phyloP scores from a whole-genome alignment of 345 rosid species.

The Lepidium didymum region DNA sequence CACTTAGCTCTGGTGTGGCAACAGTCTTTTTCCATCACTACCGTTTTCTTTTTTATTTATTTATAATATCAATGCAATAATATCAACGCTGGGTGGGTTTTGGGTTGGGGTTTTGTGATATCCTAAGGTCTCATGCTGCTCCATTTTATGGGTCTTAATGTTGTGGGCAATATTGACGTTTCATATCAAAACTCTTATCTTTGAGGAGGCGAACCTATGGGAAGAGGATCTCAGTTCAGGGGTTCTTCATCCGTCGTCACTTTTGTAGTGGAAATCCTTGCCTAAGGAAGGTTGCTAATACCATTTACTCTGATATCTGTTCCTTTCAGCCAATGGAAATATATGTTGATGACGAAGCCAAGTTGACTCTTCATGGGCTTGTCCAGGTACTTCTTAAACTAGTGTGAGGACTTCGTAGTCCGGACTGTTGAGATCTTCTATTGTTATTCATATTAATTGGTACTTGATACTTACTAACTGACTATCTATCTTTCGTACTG shows the following conservation, averaged over 20 bases:
- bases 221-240: constrained; percentile 43
- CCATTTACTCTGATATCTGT: constrained; percentile 68
- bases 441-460: background rate
- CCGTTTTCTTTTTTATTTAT: background rate
- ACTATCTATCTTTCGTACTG: background rate
- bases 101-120: background rate
- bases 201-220: constrained; percentile 40
- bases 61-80: background rate
- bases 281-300: constrained; percentile 65
- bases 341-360: constrained; percentile 97
- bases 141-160: background rate
- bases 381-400: constrained; percentile 62
- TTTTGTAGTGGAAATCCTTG: constrained; percentile 58
- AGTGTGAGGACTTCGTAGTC: background rate
- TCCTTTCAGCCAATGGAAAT: constrained; percentile 99
- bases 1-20: background rate
- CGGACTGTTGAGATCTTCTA: too few relatives aligned
- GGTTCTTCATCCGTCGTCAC: constrained; percentile 49
- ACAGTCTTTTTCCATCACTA: background rate
- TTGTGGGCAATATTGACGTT: constrained; percentile 24
- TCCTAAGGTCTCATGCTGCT: background rate
- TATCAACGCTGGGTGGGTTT: background rate
- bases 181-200: constrained; percentile 23
- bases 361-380: constrained; percentile 97
- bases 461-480: background rate